Evolutionary conservation across 805 yeast species (phyloP).

Genomic region (Hermanozyma aechmeae): DNA sequence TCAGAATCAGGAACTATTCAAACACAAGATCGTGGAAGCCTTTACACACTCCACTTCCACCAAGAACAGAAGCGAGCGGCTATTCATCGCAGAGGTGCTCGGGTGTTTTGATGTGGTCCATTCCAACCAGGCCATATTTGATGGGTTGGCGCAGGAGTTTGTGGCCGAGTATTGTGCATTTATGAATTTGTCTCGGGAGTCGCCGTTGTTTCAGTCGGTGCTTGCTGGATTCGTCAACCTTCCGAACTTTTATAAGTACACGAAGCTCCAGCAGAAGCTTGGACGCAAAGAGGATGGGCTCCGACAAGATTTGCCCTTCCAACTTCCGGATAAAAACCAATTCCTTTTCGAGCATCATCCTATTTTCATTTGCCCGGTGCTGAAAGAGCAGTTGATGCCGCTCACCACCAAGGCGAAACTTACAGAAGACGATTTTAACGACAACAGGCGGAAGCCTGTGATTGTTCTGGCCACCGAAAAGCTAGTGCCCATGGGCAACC

Average conservation of each 20-base stretch:
- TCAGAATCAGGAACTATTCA: no score
- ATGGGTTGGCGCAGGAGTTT: slow-evolving; percentile 28
- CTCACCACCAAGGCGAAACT: slow-evolving; percentile 8
- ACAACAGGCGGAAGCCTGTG: slow-evolving; percentile 5
- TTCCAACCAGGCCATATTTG: slow-evolving; percentile 19
- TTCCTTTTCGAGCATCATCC: slow-evolving; percentile 34
- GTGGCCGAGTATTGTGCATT: slow-evolving; percentile 29
- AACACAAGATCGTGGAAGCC: neutral
- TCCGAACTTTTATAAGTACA: slow-evolving; percentile 34
- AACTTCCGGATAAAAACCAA: slow-evolving; percentile 28
- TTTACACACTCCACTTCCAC: neutral
- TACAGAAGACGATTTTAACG: slow-evolving; percentile 6
- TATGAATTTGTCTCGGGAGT: slow-evolving; percentile 28
- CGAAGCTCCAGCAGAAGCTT: slow-evolving; percentile 24
- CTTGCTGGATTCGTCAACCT: slow-evolving; percentile 32
- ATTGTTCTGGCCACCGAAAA: slow-evolving; percentile 5
- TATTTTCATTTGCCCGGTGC: slow-evolving; percentile 36
- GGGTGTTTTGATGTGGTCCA: slow-evolving; percentile 21
- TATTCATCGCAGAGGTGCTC: slow-evolving; percentile 23
- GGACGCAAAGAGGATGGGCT: slow-evolving; percentile 7
- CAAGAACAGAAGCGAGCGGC: slow-evolving; percentile 4
- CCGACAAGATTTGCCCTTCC: slow-evolving; percentile 30
- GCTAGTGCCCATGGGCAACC: slow-evolving; percentile 14
- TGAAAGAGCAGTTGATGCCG: slow-evolving; percentile 34
- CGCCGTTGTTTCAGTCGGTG: slow-evolving; percentile 30